Evolutionary conservation across 2,329 filamentous ascomycete genomes (phyloP).

Genomic region (Didymella arachidicola): DNA sequence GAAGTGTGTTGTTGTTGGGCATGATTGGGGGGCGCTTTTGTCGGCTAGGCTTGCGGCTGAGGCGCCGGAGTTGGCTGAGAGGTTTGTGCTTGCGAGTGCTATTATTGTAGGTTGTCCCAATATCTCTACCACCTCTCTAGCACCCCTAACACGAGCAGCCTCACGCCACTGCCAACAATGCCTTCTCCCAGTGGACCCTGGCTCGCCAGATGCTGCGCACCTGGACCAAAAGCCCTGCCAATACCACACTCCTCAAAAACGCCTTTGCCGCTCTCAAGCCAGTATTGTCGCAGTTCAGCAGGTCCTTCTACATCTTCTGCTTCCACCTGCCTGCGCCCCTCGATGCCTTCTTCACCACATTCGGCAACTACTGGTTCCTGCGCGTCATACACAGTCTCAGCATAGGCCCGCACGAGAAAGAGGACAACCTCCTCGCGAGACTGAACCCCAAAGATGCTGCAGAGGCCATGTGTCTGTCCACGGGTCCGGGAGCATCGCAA

Average conservation of each 20-base stretch:
- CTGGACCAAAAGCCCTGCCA: conserved; percentile 55
- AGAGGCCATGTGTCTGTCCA: conserved; percentile 59
- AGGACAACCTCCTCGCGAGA: conserved; percentile 20
- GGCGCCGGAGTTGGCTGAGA: conserved; percentile 62
- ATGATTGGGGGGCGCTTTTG: conserved; percentile 65
- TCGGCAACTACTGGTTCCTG: conserved; percentile 61
- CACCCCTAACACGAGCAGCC: conserved; percentile 43
- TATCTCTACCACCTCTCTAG: too few relatives aligned
- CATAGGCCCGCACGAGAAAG: conserved; percentile 38
- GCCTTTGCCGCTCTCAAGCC: conserved; percentile 56
- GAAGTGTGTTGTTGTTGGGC: conserved; percentile 58
- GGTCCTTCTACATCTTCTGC: conserved; percentile 64
- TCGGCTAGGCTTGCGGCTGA: conserved; percentile 66
- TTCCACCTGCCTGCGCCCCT: conserved; percentile 60
- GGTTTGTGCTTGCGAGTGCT: conserved; percentile 63
- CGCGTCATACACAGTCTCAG: conserved; percentile 52
- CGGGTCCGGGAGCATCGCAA: conserved; percentile 60
- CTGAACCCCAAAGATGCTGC: conserved; percentile 43
- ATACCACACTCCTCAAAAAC: conserved; percentile 55
- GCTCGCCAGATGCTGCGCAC: conserved; percentile 61
- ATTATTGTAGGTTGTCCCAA: conserved; percentile 56
- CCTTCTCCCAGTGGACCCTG: conserved; percentile 51
- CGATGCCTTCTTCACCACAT: conserved; percentile 54
- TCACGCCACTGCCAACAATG: conserved; percentile 54
- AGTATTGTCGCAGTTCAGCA: conserved; percentile 56